A percentile compares a stretch with the other conserved stretches of the same genome.
Conservation (phyloP, 345 rosid genomes). For the Pistacia atlantica region DNA sequence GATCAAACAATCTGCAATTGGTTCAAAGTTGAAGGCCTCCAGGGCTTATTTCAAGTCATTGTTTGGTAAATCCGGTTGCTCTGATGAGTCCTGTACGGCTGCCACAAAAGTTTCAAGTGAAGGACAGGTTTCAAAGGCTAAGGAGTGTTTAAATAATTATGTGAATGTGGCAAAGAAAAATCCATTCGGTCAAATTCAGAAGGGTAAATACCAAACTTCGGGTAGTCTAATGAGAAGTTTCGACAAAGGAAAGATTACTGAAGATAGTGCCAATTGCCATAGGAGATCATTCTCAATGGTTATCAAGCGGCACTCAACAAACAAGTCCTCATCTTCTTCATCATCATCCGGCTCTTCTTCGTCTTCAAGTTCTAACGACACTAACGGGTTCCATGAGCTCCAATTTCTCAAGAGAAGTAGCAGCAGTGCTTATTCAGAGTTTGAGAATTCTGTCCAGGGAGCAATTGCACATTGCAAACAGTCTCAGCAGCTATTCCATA, state of each 20-base stretch:
- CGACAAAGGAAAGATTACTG: slow-evolving; percentile 22
- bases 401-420: slow-evolving; percentile 63
- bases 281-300: slow-evolving; percentile 87
- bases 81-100: slow-evolving; percentile 56
- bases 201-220: slow-evolving; percentile 43
- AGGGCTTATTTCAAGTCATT: slow-evolving; percentile 69
- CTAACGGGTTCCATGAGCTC: slow-evolving; percentile 41
- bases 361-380: slow-evolving; percentile 35
- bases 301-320: slow-evolving; percentile 52
- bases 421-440: slow-evolving; percentile 50
- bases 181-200: slow-evolving; percentile 56
- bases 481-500: slow-evolving; percentile 54
- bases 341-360: slow-evolving; percentile 46
- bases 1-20: slow-evolving; percentile 58
- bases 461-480: slow-evolving; percentile 92
- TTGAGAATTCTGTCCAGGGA: slow-evolving; percentile 84
- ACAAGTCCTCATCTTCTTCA: slow-evolving; percentile 40
- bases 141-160: slow-evolving; percentile 27
- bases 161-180: slow-evolving; percentile 30
- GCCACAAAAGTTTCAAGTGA: slow-evolving; percentile 57
- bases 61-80: slow-evolving; percentile 64
- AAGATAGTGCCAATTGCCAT: slow-evolving; percentile 31
- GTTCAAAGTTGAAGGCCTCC: slow-evolving; percentile 76
- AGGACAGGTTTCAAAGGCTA: slow-evolving; percentile 39
- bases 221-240: slow-evolving; percentile 25